A percentile compares a stretch with the other conserved stretches of the same genome.
Conservation (phyloP, 140 eudicot species). For the Erigeron philadelphicus region DNA sequence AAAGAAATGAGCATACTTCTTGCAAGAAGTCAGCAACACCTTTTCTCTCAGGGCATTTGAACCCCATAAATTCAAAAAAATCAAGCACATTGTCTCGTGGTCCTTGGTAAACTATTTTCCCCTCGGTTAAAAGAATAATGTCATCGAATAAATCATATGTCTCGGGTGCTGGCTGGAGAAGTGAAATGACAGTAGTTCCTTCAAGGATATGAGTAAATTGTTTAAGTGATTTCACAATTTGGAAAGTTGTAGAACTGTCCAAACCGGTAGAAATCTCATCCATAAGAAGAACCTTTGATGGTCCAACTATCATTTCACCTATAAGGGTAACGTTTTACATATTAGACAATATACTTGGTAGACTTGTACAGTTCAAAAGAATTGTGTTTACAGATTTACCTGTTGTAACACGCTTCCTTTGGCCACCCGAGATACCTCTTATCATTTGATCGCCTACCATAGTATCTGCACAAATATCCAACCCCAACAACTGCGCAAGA, state of each 20-base stretch:
- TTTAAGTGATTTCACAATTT: conserved; percentile 54
- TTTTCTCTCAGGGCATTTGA: conserved; percentile 78
- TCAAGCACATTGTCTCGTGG: conserved; percentile 68
- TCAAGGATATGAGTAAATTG: conserved; percentile 56
- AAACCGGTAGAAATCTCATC: conserved; percentile 89
- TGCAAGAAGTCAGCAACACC: conserved; percentile 84
- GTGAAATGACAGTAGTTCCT: conserved; percentile 65
- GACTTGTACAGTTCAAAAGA: neutral
- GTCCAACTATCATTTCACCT: conserved; percentile 86
- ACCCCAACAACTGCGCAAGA: conserved; percentile 46
- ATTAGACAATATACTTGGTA: neutral
- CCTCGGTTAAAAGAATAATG: conserved; percentile 61
- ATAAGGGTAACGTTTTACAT: neutral
- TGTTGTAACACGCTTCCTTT: conserved; percentile 65
- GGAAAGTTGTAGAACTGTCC: conserved; percentile 81
- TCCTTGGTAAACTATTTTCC: conserved; percentile 71
- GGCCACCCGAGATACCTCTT: conserved; percentile 76
- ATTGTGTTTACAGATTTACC: conserved; percentile 4
- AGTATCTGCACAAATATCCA: conserved; percentile 64
- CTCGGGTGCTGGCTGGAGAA: conserved; percentile 84
- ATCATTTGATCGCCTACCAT: conserved; percentile 63
- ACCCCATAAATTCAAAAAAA: conserved; percentile 69
- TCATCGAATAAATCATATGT: conserved; percentile 78
- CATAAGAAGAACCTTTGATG: conserved; percentile 69
- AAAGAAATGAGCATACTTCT: conserved; percentile 47